phyloP scores from a whole-genome alignment of 2,329 filamentous ascomycete genomes.

The Lecanicillium sp. region DNA sequence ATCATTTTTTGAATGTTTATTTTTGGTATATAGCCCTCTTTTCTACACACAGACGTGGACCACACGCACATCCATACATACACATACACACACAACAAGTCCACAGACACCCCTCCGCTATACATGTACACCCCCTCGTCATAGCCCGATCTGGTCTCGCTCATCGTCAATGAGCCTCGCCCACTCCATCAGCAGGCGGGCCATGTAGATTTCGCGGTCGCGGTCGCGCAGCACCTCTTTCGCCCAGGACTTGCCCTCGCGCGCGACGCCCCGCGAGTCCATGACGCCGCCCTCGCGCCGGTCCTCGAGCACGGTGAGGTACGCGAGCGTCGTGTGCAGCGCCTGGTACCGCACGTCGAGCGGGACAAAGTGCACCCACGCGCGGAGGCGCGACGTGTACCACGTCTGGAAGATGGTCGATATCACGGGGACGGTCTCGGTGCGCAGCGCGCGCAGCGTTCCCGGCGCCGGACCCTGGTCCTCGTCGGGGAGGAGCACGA shows the following conservation, averaged over 20 bases:
- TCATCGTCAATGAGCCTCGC: conserved; percentile 60
- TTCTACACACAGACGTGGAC: too few relatives aligned
- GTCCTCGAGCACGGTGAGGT: conserved; percentile 51
- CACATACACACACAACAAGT: too few relatives aligned
- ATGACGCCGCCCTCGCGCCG: conserved; percentile 43
- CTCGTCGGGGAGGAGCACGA: conserved; percentile 66
- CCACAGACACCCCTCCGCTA: too few relatives aligned
- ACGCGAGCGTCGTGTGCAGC: conserved; percentile 66
- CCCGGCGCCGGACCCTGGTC: conserved; percentile 56
- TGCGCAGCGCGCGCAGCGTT: conserved; percentile 60
- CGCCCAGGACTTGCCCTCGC: conserved; percentile 60
- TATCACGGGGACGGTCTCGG: conserved; percentile 62
- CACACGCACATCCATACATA: too few relatives aligned
- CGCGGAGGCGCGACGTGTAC: conserved; percentile 66
- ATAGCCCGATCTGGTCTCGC: conserved; percentile 42
- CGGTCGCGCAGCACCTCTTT: conserved; percentile 56
- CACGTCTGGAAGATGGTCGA: conserved; percentile 70
- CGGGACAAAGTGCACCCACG: conserved; percentile 79
- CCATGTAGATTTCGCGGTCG: conserved; percentile 78
- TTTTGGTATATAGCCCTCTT: too few relatives aligned
- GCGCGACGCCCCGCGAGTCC: conserved; percentile 60
- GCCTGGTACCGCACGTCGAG: conserved; percentile 67
- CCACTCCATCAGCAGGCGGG: conserved; percentile 73
- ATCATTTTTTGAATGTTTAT: too few relatives aligned
- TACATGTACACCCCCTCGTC: too few relatives aligned